Evolutionary conservation across 352 stramenopile species (phyloP).

Genomic region (Globisporangium carolinianum): DNA sequence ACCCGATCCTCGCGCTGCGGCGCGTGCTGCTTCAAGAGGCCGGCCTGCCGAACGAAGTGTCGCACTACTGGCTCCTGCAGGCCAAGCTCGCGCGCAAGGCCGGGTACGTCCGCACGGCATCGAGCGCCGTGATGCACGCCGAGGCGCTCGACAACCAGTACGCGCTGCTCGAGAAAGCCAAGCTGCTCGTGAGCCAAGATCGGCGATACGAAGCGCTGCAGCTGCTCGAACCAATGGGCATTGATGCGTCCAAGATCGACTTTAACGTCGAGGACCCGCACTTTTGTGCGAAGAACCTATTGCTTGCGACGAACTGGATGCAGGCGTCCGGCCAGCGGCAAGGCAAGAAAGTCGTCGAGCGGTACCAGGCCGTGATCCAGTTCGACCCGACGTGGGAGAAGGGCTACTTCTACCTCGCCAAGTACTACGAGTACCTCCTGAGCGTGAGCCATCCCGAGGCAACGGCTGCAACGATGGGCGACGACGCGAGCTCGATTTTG

Average conservation of each 20-base stretch:
- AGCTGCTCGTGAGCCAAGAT: slow-evolving; percentile 74
- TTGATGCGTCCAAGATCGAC: slow-evolving; percentile 67
- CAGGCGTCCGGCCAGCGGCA: slow-evolving; percentile 92
- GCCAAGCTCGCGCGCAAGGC: slow-evolving; percentile 81
- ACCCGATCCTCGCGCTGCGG: slow-evolving; percentile 77
- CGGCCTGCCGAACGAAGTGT: slow-evolving; percentile 56
- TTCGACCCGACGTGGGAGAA: slow-evolving; percentile 93
- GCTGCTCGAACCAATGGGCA: slow-evolving; percentile 73
- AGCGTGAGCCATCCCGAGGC: slow-evolving; percentile 59
- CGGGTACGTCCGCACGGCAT: slow-evolving; percentile 72
- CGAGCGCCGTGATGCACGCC: slow-evolving; percentile 82
- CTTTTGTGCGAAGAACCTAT: slow-evolving; percentile 81
- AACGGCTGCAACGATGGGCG: slow-evolving; percentile 20
- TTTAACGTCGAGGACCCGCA: slow-evolving; percentile 70
- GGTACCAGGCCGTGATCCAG: slow-evolving; percentile 93
- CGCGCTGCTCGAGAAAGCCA: slow-evolving; percentile 69
- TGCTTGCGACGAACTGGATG: slow-evolving; percentile 96
- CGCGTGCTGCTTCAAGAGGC: slow-evolving; percentile 71
- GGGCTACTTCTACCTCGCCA: slow-evolving; percentile 86
- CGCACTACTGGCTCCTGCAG: slow-evolving; percentile 76
- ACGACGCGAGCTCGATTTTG: slow-evolving; percentile 30
- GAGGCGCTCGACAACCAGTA: slow-evolving; percentile 73
- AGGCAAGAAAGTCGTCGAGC: slow-evolving; percentile 89
- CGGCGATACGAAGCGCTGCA: slow-evolving; percentile 83
- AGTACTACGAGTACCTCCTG: slow-evolving; percentile 90